Evolutionary conservation across 306 rosid species (phyloP).

Genomic region (Astragalus glycyphyllos): DNA sequence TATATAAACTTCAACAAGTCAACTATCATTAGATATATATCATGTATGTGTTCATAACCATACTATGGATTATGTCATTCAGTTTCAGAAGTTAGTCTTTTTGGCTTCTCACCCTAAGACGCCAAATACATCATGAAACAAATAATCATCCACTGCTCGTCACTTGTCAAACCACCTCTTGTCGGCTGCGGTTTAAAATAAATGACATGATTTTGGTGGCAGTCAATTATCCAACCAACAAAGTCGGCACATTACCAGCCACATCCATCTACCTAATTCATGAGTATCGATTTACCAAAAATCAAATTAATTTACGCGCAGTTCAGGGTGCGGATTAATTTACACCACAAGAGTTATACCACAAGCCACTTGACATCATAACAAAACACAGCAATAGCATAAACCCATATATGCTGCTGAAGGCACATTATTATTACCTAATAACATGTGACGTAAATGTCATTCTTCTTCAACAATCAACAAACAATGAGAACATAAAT

Average conservation of each 20-base stretch:
- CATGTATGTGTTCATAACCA: constrained; percentile 8
- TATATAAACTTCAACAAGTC: not conserved
- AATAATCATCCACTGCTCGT: constrained; percentile 13
- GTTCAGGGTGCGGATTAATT: not conserved
- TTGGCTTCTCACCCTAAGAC: constrained; percentile 4
- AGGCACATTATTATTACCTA: not conserved
- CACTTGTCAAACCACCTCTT: constrained; percentile 12
- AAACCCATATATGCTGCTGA: constrained; percentile 5
- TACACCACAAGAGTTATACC: constrained; percentile 12
- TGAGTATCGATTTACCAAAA: constrained; percentile 4
- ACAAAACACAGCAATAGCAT: not conserved
- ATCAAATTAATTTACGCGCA: not conserved
- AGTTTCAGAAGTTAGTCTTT: not conserved
- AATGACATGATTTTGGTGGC: not conserved
- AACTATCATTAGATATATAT: constrained; percentile 27
- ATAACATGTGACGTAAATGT: not conserved
- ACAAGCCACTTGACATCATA: constrained; percentile 34
- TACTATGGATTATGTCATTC: constrained; percentile 3
- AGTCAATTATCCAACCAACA: constrained; percentile 16
- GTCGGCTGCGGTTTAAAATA: constrained; percentile 2
- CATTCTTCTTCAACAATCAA: constrained; percentile 26
- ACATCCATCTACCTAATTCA: constrained; percentile 7
- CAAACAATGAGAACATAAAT: not conserved
- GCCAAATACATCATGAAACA: constrained; percentile 32
- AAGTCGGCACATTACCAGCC: not conserved